Percentiles rank a stretch among this genome's conserved stretches.
Evolutionary conservation across 108 stramenopile species (phyloP).

Genomic region (Pelagomonas calceolata): DNA sequence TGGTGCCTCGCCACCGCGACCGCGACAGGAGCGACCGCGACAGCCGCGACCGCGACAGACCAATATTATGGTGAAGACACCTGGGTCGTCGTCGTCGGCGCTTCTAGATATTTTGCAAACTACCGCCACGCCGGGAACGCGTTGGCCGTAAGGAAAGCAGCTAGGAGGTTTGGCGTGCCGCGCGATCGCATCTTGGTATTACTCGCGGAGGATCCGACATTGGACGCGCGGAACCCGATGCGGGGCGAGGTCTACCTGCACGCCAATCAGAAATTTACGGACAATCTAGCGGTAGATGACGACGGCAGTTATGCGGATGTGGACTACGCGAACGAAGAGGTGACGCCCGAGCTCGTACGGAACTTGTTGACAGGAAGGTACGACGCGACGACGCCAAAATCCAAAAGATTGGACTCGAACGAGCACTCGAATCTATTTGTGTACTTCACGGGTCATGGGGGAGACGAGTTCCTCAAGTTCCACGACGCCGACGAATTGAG

Average conservation of each 20-base stretch:
- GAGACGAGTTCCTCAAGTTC: conserved; percentile 91
- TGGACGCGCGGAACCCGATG: conserved; percentile 41
- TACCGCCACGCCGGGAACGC: conserved; percentile 83
- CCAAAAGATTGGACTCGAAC: conserved; percentile 10
- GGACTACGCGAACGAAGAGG: conserved; percentile 84
- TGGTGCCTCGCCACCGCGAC: too few species aligned
- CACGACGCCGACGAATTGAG: conserved; percentile 86
- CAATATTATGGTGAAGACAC: neutral
- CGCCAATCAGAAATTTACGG: neutral
- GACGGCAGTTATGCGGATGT: conserved; percentile 40
- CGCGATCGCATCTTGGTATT: conserved; percentile 74
- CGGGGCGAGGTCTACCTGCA: neutral
- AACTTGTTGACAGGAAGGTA: conserved; percentile 17
- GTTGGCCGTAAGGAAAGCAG: conserved; percentile 53
- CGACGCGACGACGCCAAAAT: conserved; percentile 3
- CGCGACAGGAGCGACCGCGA: too few species aligned
- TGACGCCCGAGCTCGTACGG: conserved; percentile 59
- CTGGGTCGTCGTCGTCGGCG: conserved; percentile 50
- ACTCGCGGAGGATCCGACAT: conserved; percentile 73
- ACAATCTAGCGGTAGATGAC: neutral
- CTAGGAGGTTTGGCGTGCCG: conserved; percentile 49
- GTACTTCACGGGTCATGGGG: conserved; percentile 90
- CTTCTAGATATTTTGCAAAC: conserved; percentile 81
- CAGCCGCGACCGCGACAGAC: too few species aligned
- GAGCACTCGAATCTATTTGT: conserved; percentile 48